Evolutionary conservation across 768 basidiomycete genomes (phyloP).

Genomic region (Pleurotus giganteus): DNA sequence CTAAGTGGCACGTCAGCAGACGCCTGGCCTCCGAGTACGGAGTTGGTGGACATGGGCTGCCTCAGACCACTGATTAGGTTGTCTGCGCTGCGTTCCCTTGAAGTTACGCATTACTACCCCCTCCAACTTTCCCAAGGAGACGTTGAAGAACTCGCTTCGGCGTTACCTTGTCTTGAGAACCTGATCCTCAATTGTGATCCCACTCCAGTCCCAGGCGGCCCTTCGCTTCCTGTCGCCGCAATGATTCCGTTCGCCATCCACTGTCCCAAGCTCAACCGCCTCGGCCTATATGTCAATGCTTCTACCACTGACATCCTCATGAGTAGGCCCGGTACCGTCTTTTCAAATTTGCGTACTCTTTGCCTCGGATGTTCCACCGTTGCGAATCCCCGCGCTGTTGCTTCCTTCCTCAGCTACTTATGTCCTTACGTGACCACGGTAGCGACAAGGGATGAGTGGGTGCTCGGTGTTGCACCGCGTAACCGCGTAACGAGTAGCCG

Average conservation of each 20-base stretch:
- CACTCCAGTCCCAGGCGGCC: conserved; percentile 20
- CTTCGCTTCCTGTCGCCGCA: conserved; percentile 34
- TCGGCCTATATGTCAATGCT: conserved; percentile 40
- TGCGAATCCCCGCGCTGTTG: conserved; percentile 36
- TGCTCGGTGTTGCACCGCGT: neutral
- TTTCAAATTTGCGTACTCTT: conserved; percentile 33
- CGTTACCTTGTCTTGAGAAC: conserved; percentile 41
- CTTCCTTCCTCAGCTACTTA: conserved; percentile 54
- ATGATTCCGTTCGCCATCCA: conserved; percentile 38
- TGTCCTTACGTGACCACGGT: conserved; percentile 28
- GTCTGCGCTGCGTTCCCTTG: conserved; percentile 20
- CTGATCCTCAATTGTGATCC: conserved; percentile 51
- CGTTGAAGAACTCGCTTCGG: conserved; percentile 39
- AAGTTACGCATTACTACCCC: conserved; percentile 37
- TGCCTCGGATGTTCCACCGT: conserved; percentile 53
- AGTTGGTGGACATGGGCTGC: conserved; percentile 12
- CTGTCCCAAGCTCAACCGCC: conserved; percentile 34
- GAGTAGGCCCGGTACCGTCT: conserved; percentile 14
- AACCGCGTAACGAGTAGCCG: neutral
- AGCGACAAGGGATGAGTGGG: neutral
- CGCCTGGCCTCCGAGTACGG: conserved; percentile 12
- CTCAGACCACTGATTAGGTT: conserved; percentile 16
- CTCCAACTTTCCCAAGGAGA: conserved; percentile 36
- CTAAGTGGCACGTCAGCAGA: neutral
- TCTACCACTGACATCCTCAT: neutral